A percentile compares a stretch with the other conserved stretches of the same genome.
Conservation (phyloP, 495 filamentous ascomycete species). For the Penicillium dipodomyicola region DNA sequence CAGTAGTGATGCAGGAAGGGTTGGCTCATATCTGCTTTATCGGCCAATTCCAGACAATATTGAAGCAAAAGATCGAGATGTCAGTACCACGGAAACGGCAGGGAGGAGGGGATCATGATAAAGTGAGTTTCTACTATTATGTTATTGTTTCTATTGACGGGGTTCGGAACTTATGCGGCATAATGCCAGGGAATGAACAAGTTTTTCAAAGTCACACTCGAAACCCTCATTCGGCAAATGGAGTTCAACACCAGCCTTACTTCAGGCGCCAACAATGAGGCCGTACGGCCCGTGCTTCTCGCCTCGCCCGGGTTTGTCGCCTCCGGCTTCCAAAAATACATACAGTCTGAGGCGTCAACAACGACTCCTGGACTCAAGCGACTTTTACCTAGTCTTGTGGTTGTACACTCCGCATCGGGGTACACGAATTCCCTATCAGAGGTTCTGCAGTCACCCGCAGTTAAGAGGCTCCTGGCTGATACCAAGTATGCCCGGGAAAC, state of each 20-base stretch:
- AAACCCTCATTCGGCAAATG: constrained; percentile 72
- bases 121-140: constrained; percentile 34
- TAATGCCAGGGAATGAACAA: constrained; percentile 59
- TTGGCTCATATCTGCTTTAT: constrained; percentile 91
- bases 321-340: constrained; percentile 73
- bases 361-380: constrained; percentile 62
- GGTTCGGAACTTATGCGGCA: neutral
- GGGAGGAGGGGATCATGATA: constrained; percentile 62
- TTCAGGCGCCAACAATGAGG: constrained; percentile 36
- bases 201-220: constrained; percentile 77
- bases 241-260: constrained; percentile 60
- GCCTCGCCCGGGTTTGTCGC: constrained; percentile 90
- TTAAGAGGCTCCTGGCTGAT: constrained; percentile 71
- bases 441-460: constrained; percentile 74
- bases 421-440: constrained; percentile 85
- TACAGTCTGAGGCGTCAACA: constrained; percentile 62
- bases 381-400: constrained; percentile 60
- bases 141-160: neutral
- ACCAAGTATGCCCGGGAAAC: constrained; percentile 87
- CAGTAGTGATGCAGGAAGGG: constrained; percentile 93
- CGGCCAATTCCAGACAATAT: constrained; percentile 83
- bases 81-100: constrained; percentile 76
- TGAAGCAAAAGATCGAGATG: constrained; percentile 84
- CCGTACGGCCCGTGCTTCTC: constrained; percentile 69
- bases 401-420: constrained; percentile 81